These are phyloP conservation scores for Acorus calamus DNA, from an alignment of 106 monocot species.

Conservation along the genomic window DNA sequence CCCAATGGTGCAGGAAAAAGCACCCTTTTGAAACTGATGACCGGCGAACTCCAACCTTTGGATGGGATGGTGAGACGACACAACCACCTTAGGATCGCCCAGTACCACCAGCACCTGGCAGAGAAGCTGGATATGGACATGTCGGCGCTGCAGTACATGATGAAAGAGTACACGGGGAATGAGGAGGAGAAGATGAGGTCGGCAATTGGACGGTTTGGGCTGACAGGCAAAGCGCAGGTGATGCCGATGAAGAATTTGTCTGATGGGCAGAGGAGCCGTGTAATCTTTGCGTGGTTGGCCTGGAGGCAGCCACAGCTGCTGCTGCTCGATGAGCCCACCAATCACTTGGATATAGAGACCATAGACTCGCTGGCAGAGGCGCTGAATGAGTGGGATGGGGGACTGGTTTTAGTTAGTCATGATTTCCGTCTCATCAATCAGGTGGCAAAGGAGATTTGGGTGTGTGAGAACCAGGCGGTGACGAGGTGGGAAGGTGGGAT, in stretches of 20 bases:
- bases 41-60: conserved; percentile 65
- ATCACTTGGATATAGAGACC: conserved; percentile 79
- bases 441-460: conserved; percentile 83
- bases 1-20: conserved; percentile 99
- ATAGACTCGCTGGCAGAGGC: conserved; percentile 88
- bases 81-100: conserved; percentile 90
- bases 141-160: conserved; percentile 90
- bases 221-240: conserved; percentile 73
- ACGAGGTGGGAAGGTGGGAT: conserved; percentile 80
- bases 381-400: conserved; percentile 74
- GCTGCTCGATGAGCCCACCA: conserved; percentile 80
- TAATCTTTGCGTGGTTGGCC: conserved; percentile 81
- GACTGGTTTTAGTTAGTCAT: conserved; percentile 79
- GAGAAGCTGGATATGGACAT: conserved; percentile 85
- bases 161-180: conserved; percentile 75
- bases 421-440: conserved; percentile 84
- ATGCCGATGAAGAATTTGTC: conserved; percentile 89
- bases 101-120: conserved; percentile 88
- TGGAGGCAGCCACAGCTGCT: conserved; percentile 76
- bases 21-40: conserved; percentile 94
- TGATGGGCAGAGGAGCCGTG: conserved; percentile 72
- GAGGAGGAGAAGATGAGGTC: conserved; percentile 95
- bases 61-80: conserved; percentile 97
- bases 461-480: conserved; percentile 69
- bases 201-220: conserved; percentile 65